Percentiles rank a stretch among this genome's conserved stretches.
Conservation (phyloP, 768 basidiomycete genomes). For the Suillus decipiens region DNA sequence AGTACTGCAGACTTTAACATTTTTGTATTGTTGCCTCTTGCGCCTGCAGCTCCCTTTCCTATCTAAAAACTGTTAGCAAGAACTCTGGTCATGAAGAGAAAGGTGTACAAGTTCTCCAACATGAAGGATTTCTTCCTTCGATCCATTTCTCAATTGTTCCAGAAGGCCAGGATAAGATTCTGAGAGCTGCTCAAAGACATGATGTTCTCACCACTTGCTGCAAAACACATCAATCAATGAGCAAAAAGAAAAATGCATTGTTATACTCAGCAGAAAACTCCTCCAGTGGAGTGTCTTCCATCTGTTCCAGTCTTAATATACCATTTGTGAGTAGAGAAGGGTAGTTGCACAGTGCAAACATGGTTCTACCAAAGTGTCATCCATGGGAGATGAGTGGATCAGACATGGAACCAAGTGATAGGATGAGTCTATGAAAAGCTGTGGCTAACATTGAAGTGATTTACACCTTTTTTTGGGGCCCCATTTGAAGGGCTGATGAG, state of each 20-base stretch:
- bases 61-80: too few relatives aligned
- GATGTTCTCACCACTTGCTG: too few relatives aligned
- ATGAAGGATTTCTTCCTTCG: too few relatives aligned
- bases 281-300: constrained; percentile 4
- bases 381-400: constrained; percentile 13
- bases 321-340: constrained; percentile 19
- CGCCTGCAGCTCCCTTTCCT: too few relatives aligned
- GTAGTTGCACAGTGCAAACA: constrained; percentile 17
- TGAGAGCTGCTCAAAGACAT: too few relatives aligned
- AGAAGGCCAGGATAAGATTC: too few relatives aligned
- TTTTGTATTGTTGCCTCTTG: too few relatives aligned
- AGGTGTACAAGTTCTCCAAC: too few relatives aligned
- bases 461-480: constrained; percentile 17
- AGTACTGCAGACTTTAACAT: too few relatives aligned
- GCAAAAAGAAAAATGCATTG: not conserved
- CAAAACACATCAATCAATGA: not conserved
- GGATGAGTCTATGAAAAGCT: not conserved
- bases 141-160: too few relatives aligned
- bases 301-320: constrained; percentile 11
- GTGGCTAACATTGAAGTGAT: not conserved
- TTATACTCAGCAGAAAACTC: constrained; percentile 1
- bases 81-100: too few relatives aligned
- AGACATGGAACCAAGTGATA: too few relatives aligned
- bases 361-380: constrained; percentile 17
- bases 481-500: constrained; percentile 15